Base-by-base conservation (phyloP, 2,329 filamentous ascomycete genomes). In the Fusarium agapanthi region DNA sequence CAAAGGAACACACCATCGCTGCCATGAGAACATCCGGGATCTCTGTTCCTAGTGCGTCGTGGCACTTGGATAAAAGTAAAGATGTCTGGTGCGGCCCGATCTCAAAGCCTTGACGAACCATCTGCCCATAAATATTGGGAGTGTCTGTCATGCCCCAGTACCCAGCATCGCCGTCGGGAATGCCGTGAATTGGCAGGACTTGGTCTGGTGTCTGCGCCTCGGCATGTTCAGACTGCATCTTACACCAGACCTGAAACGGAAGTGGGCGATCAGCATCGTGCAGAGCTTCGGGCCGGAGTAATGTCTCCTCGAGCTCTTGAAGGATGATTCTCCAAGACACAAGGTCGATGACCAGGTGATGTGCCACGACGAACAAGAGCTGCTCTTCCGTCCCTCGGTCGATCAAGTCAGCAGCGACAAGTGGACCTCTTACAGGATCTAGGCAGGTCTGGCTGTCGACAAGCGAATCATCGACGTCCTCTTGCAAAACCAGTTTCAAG, bases 251-350 rank as follows among this genome's bases (percentile, higher is more conserved):
- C 44, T 82, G 81, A 69, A 85, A 86, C 1, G 78, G 67, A 59
- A 67, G 50, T 2, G 54, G 72, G 8, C 69, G 75, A 14, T 75
- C 72, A 18, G 35, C 70, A 56, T 47, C 43, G 15, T 20, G 66
- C 37, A 40, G 22, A 48, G 8, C 18, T 5, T 62, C 59, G 72
- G 75, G 43, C 1, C 26, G 61, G 3, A 67, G n/a, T 1, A 86
- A 71, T 6, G 82, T 59, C 15, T 82, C 81, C 57, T 86, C 84
- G 1, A 75, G n/a, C 9, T 75, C 73, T 15, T 75, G 67, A 1
- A 75, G 77, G 3, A 86, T 76, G 9, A 86, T 77, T 35, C 84
- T 78, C 85, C 85, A 87, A 0, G 84, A 85, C 2, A 86, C 85
- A 4, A 86, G 76, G 51, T 86, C 84, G 35, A 86, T 82, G 9